Conservation (phyloP, 148 eudicot genomes). For the Vaccinium darrowii region DNA sequence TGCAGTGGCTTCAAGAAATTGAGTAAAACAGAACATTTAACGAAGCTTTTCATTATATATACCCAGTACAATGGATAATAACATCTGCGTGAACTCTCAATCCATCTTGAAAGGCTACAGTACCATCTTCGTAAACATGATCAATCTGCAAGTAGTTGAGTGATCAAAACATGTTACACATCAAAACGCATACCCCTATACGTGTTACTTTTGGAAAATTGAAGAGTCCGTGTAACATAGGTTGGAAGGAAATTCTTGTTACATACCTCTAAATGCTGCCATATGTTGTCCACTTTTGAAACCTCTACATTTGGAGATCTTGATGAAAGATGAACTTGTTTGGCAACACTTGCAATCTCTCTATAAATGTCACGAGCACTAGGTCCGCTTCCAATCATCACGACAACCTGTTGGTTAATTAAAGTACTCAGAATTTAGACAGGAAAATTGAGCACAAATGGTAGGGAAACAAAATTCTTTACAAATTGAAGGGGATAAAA, state of each 20-base stretch:
- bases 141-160: slow-evolving; percentile 29
- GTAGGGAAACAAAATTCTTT: too few relatives aligned
- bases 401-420: slow-evolving; percentile 39
- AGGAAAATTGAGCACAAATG: too few relatives aligned
- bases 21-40: too few relatives aligned
- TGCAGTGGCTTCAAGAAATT: too few relatives aligned
- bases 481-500: too few relatives aligned
- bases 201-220: too few relatives aligned
- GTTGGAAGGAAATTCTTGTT: too few relatives aligned
- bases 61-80: slow-evolving; percentile 65
- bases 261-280: slow-evolving; percentile 47
- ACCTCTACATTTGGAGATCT: slow-evolving; percentile 35
- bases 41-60: background rate
- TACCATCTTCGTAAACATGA: slow-evolving; percentile 41
- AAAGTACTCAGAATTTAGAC: too few relatives aligned
- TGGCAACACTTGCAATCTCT: slow-evolving; percentile 52
- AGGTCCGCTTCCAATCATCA: slow-evolving; percentile 54
- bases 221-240: too few relatives aligned
- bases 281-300: slow-evolving; percentile 44
- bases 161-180: background rate
- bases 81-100: slow-evolving; percentile 40
- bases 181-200: too few relatives aligned
- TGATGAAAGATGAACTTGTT: slow-evolving; percentile 69
- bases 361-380: slow-evolving; percentile 51
- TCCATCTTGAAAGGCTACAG: slow-evolving; percentile 46